These are phyloP conservation scores for Botrytis fabae DNA, from an alignment of 2,329 filamentous ascomycete genomes.

Conservation along the genomic window DNA sequence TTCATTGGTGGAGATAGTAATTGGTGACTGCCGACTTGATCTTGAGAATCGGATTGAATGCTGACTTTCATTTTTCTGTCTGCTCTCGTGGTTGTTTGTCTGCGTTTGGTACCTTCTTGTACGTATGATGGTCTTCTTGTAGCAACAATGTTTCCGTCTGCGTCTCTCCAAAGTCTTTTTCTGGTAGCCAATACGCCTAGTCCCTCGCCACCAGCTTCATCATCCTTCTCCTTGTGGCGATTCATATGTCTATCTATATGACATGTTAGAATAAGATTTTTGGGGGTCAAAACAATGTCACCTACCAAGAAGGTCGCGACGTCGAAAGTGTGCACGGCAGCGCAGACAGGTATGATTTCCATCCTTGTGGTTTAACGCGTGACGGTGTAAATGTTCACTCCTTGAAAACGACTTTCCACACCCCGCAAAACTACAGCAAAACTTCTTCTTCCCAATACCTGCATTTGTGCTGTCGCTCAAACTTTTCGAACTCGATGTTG, in stretches of 20 bases:
- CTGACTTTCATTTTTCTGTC: slow-evolving; percentile 25
- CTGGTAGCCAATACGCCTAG: slow-evolving; percentile 49
- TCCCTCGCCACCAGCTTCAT: slow-evolving; percentile 50
- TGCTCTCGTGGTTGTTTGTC: slow-evolving; percentile 31
- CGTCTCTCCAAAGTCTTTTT: slow-evolving; percentile 52
- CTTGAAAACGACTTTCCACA: slow-evolving; percentile 52
- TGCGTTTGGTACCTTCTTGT: slow-evolving; percentile 34
- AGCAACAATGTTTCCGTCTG: slow-evolving; percentile 49
- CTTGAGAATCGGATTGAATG: slow-evolving; percentile 6
- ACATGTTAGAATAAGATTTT: slow-evolving; percentile 19
- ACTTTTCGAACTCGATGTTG: slow-evolving; percentile 32
- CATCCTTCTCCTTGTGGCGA: slow-evolving; percentile 50
- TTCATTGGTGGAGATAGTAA: slow-evolving; percentile 25
- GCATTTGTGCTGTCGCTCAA: slow-evolving; percentile 23
- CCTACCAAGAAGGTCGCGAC: slow-evolving; percentile 56
- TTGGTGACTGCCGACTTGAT: slow-evolving; percentile 16
- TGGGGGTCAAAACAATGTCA: slow-evolving; percentile 1
- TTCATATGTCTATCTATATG: slow-evolving; percentile 52
- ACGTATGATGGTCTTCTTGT: slow-evolving; percentile 42
- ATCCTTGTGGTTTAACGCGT: slow-evolving; percentile 52
- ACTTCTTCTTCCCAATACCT: slow-evolving; percentile 39
- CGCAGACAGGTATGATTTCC: slow-evolving; percentile 53
- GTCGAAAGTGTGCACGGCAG: slow-evolving; percentile 56
- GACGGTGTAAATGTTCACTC: slow-evolving; percentile 53
- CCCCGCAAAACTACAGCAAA: slow-evolving; percentile 44